Conservation (phyloP, 805 yeast species). For the Spathaspora arborariae region DNA sequence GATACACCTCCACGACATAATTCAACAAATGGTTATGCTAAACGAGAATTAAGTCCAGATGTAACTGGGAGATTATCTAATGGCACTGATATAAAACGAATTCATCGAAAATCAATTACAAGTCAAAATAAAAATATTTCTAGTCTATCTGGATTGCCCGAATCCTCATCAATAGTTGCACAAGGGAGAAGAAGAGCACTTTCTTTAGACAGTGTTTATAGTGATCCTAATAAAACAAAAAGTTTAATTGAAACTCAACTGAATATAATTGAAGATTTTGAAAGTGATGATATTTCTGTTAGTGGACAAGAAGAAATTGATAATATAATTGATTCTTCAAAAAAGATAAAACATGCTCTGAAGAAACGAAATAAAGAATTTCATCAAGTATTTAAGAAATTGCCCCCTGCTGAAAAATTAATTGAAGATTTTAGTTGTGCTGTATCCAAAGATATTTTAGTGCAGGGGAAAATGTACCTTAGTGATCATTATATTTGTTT, state of each 20-base stretch:
- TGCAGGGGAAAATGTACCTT: constrained; percentile 64
- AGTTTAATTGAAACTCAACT: background rate
- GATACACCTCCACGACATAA: background rate
- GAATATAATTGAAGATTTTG: background rate
- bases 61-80: constrained; percentile 8
- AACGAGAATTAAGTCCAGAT: constrained; percentile 17
- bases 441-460: constrained; percentile 56
- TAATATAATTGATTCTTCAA: constrained; percentile 11
- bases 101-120: constrained; percentile 15
- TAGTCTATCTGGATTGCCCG: background rate
- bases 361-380: constrained; percentile 57
- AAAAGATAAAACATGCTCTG: constrained; percentile 31
- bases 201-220: constrained; percentile 2
- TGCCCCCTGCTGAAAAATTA: constrained; percentile 49
- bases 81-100: constrained; percentile 11
- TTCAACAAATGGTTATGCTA: background rate
- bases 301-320: background rate
- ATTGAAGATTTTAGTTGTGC: constrained; percentile 66
- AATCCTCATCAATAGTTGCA: background rate
- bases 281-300: constrained; percentile 2
- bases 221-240: background rate
- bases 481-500: constrained; percentile 56
- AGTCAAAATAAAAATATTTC: background rate
- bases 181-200: constrained; percentile 1
- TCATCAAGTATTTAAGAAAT: constrained; percentile 53